Evolutionary conservation across 495 filamentous ascomycete species (phyloP).

Genomic region (Trichocladium antarcticum): DNA sequence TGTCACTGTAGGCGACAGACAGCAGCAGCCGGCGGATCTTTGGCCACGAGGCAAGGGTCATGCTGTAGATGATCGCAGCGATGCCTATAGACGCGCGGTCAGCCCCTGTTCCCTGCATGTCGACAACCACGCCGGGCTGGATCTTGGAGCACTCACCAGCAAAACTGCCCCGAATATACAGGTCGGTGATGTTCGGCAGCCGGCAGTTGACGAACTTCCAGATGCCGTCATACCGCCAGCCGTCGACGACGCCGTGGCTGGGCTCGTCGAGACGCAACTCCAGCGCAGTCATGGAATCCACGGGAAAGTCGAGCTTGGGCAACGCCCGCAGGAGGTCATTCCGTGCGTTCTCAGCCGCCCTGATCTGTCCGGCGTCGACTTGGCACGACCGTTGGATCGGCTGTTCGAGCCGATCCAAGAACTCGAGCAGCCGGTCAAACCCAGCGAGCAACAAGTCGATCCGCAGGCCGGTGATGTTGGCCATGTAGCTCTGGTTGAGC

Average conservation of each 20-base stretch:
- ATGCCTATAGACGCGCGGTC: not conserved
- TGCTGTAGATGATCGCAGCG: not conserved
- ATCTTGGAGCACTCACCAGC: not conserved
- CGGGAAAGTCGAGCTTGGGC: not conserved
- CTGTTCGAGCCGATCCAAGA: not conserved
- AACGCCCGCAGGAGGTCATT: not conserved
- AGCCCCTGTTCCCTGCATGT: not conserved
- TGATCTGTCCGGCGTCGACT: not conserved
- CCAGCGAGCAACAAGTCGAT: not conserved
- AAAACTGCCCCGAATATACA: not conserved
- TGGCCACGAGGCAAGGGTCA: not conserved
- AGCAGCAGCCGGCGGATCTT: not conserved
- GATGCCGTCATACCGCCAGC: not conserved
- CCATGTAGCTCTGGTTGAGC: not conserved
- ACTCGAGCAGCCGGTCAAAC: not conserved
- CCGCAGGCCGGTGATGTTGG: not conserved
- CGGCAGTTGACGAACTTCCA: not conserved
- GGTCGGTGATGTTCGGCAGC: not conserved
- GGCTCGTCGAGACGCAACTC: not conserved
- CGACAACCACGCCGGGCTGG: not conserved
- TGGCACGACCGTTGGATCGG: not conserved
- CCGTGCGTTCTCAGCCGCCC: not conserved
- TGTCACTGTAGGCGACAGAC: not conserved
- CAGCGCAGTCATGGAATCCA: not conserved
- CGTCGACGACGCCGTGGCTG: not conserved